Conservation (phyloP, 1,284 basidiomycete species). For the Apiotrichum montevideense region DNA sequence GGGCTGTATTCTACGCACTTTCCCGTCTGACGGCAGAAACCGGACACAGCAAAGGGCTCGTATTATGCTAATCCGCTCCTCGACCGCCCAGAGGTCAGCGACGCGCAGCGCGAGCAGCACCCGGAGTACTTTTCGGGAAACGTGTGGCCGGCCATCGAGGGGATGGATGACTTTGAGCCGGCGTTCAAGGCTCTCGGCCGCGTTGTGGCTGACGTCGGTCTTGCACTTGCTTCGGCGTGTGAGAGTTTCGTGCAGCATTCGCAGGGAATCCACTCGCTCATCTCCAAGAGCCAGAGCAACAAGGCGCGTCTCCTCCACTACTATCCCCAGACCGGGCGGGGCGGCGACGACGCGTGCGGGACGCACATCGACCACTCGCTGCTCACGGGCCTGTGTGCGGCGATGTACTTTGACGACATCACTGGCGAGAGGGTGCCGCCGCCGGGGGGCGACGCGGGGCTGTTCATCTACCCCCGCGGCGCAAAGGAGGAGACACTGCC, state of each 20-base stretch:
- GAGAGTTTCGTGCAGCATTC: conserved; percentile 47
- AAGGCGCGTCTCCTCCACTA: conserved; percentile 82
- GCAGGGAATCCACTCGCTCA: conserved; percentile 38
- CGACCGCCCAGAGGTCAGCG: conserved; percentile 58
- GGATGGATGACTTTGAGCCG: conserved; percentile 63
- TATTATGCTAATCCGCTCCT: conserved; percentile 84
- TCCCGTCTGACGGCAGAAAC: conserved; percentile 18
- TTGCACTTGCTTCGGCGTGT: conserved; percentile 71
- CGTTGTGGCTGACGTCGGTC: conserved; percentile 72
- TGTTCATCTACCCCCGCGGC: conserved; percentile 75
- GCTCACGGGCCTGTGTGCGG: conserved; percentile 76
- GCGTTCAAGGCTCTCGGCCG: conserved; percentile 72
- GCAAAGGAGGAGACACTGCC: conserved; percentile 51
- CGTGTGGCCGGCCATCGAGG: conserved; percentile 59
- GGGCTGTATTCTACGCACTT: not conserved
- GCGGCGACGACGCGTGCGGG: conserved; percentile 63
- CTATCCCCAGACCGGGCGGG: conserved; percentile 63
- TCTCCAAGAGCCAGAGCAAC: conserved; percentile 40
- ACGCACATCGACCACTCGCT: conserved; percentile 67
- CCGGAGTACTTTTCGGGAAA: conserved; percentile 55
- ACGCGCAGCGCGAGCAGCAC: conserved; percentile 54
- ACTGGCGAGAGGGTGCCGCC: conserved; percentile 33
- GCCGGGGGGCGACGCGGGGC: conserved; percentile 57
- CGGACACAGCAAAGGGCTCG: conserved; percentile 76
- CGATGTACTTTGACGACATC: conserved; percentile 62